Evolutionary conservation across 352 stramenopile genomes (phyloP).

Genomic region (Phytophthora podocarpi): DNA sequence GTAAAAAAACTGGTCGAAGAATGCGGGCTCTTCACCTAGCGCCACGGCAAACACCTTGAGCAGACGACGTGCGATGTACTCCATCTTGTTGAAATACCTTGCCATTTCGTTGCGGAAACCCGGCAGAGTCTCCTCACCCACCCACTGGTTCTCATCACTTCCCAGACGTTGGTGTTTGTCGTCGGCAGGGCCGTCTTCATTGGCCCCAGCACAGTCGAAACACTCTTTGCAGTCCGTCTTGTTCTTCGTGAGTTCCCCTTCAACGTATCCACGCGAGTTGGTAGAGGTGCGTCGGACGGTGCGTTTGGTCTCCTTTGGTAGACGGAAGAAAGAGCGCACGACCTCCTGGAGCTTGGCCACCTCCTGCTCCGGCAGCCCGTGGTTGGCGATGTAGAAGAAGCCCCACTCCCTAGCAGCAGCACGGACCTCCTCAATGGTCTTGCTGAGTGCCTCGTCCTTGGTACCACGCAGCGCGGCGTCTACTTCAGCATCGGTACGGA

Average conservation of each 20-base stretch:
- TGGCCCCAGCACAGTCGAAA: slow-evolving; percentile 63
- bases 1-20: slow-evolving; percentile 64
- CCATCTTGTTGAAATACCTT: slow-evolving; percentile 48
- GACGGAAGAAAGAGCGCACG: slow-evolving; percentile 83
- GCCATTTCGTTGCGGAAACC: slow-evolving; percentile 56
- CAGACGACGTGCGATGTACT: slow-evolving; percentile 49
- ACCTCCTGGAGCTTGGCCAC: slow-evolving; percentile 64
- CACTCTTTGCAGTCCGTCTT: slow-evolving; percentile 82
- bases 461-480: too few species aligned
- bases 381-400: slow-evolving; percentile 93
- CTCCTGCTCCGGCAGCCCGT: slow-evolving; percentile 61
- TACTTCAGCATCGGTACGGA: too few species aligned
- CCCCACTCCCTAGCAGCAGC: slow-evolving; percentile 73
- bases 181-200: slow-evolving; percentile 44
- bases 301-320: slow-evolving; percentile 62
- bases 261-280: slow-evolving; percentile 93
- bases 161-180: slow-evolving; percentile 70
- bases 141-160: slow-evolving; percentile 88
- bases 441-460: too few species aligned
- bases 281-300: slow-evolving; percentile 56
- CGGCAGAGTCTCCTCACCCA: slow-evolving; percentile 41
- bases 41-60: slow-evolving; percentile 55
- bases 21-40: slow-evolving; percentile 42
- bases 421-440: too few species aligned
- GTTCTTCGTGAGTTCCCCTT: slow-evolving; percentile 85